Conservation (phyloP, 768 basidiomycete genomes). For the Trametes elegans region DNA sequence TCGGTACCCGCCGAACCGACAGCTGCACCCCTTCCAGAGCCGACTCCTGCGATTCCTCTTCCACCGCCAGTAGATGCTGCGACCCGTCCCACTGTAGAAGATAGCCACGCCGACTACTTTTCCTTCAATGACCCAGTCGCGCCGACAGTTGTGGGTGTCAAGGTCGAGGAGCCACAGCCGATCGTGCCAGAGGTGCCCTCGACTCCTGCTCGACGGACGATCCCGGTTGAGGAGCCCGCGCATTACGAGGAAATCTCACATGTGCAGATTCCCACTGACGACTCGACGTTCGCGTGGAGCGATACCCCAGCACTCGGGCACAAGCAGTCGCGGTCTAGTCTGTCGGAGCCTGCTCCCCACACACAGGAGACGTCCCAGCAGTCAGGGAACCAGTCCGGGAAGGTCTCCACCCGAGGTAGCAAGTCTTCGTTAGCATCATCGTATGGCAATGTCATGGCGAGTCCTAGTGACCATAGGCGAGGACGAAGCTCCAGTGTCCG, state of each 20-base stretch:
- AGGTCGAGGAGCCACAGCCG: not conserved
- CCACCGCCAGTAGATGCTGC: not conserved
- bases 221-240: constrained; percentile 20
- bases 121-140: constrained; percentile 17
- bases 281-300: constrained; percentile 26
- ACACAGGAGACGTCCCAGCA: not conserved
- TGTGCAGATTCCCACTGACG: constrained; percentile 22
- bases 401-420: constrained; percentile 23
- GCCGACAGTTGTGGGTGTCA: constrained; percentile 16
- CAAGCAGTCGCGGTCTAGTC: constrained; percentile 13
- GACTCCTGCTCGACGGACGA: constrained; percentile 17
- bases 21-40: not conserved
- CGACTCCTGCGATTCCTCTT: not conserved
- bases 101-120: constrained; percentile 24
- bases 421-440: constrained; percentile 28
- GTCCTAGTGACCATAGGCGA: constrained; percentile 17
- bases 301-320: constrained; percentile 15
- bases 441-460: constrained; percentile 23
- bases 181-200: constrained; percentile 9
- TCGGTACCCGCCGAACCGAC: not conserved
- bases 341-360: constrained; percentile 11
- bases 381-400: not conserved
- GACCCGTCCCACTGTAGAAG: constrained; percentile 7
- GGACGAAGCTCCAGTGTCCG: constrained; percentile 29
- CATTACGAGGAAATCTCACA: constrained; percentile 12